Evolutionary conservation across 2,329 filamentous ascomycete species (phyloP).

Genomic region (Venturia asperata): DNA sequence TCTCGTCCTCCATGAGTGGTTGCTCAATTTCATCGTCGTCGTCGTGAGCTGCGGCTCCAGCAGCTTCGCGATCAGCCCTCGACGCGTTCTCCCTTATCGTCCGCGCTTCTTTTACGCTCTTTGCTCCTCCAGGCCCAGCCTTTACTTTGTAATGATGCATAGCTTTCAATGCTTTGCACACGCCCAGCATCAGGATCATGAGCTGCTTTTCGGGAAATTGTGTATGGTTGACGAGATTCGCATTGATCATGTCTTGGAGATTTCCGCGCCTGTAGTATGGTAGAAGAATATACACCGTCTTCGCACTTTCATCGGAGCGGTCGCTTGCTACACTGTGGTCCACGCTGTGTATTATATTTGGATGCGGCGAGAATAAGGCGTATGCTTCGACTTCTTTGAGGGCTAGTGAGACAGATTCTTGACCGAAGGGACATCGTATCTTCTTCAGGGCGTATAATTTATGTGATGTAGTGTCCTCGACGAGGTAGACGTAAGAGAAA

Average conservation of each 20-base stretch:
- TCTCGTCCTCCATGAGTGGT: slow-evolving; percentile 75
- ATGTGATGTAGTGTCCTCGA: slow-evolving; percentile 78
- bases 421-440: slow-evolving; percentile 95
- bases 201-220: slow-evolving; percentile 80
- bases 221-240: slow-evolving; percentile 92
- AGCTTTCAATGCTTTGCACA: slow-evolving; percentile 76
- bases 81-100: slow-evolving; percentile 50
- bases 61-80: slow-evolving; percentile 44
- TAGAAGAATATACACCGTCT: slow-evolving; percentile 93
- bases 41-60: slow-evolving; percentile 39
- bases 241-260: slow-evolving; percentile 96
- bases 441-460: slow-evolving; percentile 94
- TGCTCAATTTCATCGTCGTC: slow-evolving; percentile 41
- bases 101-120: slow-evolving; percentile 48
- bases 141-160: slow-evolving; percentile 84
- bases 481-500: slow-evolving; percentile 98
- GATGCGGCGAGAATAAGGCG: slow-evolving; percentile 72
- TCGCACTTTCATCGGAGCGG: slow-evolving; percentile 58
- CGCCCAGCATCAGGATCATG: slow-evolving; percentile 85
- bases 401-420: slow-evolving; percentile 89
- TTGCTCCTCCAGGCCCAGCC: slow-evolving; percentile 45
- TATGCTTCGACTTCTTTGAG: slow-evolving; percentile 98
- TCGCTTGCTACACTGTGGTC: slow-evolving; percentile 79
- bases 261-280: slow-evolving; percentile 95
- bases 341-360: slow-evolving; percentile 78